Evolutionary conservation across 192 early-diverging fungal genomes (phyloP), one percentile per base, ranked within the genome.

Genomic region (Thoreauomyces humboldtii): DNA sequence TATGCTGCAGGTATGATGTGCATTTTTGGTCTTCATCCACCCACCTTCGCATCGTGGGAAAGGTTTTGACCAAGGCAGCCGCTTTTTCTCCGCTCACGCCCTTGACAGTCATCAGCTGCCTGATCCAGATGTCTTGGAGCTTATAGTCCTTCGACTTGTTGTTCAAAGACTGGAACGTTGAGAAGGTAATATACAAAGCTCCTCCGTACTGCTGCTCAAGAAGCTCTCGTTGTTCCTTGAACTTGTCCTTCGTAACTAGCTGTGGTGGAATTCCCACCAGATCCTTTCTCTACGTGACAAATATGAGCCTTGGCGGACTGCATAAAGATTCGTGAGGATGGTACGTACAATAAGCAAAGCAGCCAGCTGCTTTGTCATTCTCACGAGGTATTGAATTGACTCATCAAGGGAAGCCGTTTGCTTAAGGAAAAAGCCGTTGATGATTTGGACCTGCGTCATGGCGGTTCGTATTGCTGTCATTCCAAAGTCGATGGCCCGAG

Each of bases 41-140:
- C n/a, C 48, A 75, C 74, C 71, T 71, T 15, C 72, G 54, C 44
- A 88, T 85, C 0, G 94, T 96, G 12, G 79, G 83, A 63, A 88
- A 96, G 21, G 51, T 74, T 28, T 69, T 69, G 0, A 77, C 83
- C 33, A 99, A 78, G n/a, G 86, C 77, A 28, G 76, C 42, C 0
- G 94, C 96, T 71, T 95, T 95, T 63, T 98, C 93, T 0, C 73
- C 78, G 59, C 88, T 90, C 21, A 98, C 68, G 24, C 95, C 95
- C 42, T 84, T 81, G 44, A 94, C 71, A 0, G 87, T 85, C 88
- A 93, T 86, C 27, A 99, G 77, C 83, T 96, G 91, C 42, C 87
- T 78, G 36, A 87, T 72, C 75, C 91, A 95, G 2, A 91, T 73
- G 48, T 96, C 93, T 21, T 82, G 75, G 1, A 91, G 78, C 0